phyloP scores from a whole-genome alignment of 164 flowering plant genomes.

The Vitis rotundifolia region DNA sequence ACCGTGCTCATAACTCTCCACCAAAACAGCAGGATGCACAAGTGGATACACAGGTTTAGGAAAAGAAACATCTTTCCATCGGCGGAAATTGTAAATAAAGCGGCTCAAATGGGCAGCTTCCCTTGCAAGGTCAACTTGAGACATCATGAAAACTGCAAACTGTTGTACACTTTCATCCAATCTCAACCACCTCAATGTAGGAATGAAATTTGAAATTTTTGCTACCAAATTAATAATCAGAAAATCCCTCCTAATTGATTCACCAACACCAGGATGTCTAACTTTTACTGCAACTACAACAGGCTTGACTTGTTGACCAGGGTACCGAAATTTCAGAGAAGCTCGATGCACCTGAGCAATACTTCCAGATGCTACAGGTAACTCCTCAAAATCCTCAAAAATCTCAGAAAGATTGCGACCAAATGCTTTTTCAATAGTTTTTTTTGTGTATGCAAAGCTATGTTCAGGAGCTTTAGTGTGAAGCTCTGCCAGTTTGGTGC shows the following conservation, averaged over 20 bases:
- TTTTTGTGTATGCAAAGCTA: conserved; percentile 59
- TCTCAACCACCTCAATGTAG: conserved; percentile 72
- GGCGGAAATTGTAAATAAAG: conserved; percentile 75
- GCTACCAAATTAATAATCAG: conserved; percentile 57
- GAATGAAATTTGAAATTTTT: conserved; percentile 61
- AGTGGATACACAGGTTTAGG: conserved; percentile 85
- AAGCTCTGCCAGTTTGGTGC: conserved; percentile 64
- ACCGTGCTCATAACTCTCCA: conserved; percentile 85
- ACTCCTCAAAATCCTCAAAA: conserved; percentile 76
- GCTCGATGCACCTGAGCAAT: conserved; percentile 87
- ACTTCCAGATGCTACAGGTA: conserved; percentile 88
- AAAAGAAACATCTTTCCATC: conserved; percentile 83
- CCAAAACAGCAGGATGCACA: conserved; percentile 89
- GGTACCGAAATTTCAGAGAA: conserved; percentile 52
- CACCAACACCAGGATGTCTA: conserved; percentile 88
- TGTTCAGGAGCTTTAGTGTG: conserved; percentile 77
- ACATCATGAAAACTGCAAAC: conserved; percentile 85
- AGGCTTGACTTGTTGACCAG: conserved; percentile 56
- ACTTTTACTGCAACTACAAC: conserved; percentile 83
- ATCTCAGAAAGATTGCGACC: conserved; percentile 67
- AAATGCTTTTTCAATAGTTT: conserved; percentile 68
- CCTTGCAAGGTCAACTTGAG: conserved; percentile 90
- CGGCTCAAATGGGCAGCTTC: conserved; percentile 90
- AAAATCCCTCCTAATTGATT: conserved; percentile 76
- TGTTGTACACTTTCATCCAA: conserved; percentile 85